Conservation (phyloP, 805 yeast species). For the Kodamaea jinghongensis region DNA sequence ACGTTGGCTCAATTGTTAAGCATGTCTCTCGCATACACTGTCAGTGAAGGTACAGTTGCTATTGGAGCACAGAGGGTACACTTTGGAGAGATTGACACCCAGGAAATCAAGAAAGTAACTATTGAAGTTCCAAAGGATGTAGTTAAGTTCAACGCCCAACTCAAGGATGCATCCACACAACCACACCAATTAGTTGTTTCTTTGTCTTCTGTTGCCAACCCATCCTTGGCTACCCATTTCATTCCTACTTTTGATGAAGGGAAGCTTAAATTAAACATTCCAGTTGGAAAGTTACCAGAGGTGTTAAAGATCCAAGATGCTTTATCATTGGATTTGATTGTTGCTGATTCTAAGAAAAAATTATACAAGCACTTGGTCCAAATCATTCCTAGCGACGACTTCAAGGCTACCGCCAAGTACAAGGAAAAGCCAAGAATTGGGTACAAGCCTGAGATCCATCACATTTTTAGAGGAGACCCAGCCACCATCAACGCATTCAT, state of each 20-base stretch:
- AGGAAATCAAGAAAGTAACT: conserved; percentile 27
- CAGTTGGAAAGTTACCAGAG: conserved; percentile 31
- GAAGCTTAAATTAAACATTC: conserved; percentile 23
- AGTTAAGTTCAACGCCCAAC: conserved; percentile 26
- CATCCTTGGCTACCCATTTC: conserved; percentile 31
- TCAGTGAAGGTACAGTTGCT: conserved; percentile 28
- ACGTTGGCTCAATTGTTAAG: conserved; percentile 20
- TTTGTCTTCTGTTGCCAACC: conserved; percentile 23
- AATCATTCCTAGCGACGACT: conserved; percentile 27
- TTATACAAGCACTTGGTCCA: conserved; percentile 28
- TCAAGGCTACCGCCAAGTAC: conserved; percentile 23
- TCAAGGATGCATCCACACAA: conserved; percentile 16
- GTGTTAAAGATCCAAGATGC: conserved; percentile 33
- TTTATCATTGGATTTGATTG: conserved; percentile 29
- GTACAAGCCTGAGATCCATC: conserved; percentile 58
- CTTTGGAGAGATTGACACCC: conserved; percentile 31
- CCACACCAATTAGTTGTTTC: conserved; percentile 38
- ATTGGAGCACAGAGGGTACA: conserved; percentile 23
- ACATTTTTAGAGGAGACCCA: conserved; percentile 56
- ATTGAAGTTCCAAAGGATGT: conserved; percentile 32
- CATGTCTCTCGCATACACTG: conserved; percentile 26
- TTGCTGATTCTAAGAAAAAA: conserved; percentile 26
- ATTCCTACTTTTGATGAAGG: conserved; percentile 28
- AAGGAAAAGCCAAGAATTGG: conserved; percentile 38
- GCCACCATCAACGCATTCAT: conserved; percentile 49